Percentiles rank a stretch among this genome's conserved stretches.
Evolutionary conservation across 1,139 yeast genomes (phyloP).

Genomic region (Magnusiomyces suaveolens): DNA sequence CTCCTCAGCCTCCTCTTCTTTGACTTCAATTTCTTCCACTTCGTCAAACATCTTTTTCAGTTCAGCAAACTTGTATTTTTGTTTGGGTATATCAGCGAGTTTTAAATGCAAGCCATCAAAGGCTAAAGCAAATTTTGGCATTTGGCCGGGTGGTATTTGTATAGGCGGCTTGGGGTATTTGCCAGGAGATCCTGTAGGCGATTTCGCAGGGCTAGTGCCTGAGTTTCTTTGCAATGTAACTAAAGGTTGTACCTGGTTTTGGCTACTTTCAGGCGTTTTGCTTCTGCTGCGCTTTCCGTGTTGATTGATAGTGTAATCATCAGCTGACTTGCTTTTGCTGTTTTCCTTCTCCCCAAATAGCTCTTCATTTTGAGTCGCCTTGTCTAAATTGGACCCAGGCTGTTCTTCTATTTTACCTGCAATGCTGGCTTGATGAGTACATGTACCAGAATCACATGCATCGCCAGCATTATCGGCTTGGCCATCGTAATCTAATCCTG

Average conservation of each 20-base stretch:
- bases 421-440: not conserved
- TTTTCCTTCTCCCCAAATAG: too few species aligned
- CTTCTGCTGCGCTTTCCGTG: slow-evolving; percentile 10
- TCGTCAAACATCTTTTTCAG: slow-evolving; percentile 26
- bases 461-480: not conserved
- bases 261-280: slow-evolving; percentile 3
- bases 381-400: not conserved
- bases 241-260: not conserved
- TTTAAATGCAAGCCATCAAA: slow-evolving; percentile 53
- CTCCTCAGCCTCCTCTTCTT: slow-evolving; percentile 3
- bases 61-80: slow-evolving; percentile 26
- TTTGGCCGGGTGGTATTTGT: slow-evolving; percentile 14
- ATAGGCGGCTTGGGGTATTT: not conserved
- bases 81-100: slow-evolving; percentile 34
- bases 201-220: not conserved
- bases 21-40: slow-evolving; percentile 15
- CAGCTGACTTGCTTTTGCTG: not conserved
- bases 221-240: not conserved
- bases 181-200: not conserved
- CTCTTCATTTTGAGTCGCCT: too few species aligned
- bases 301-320: not conserved
- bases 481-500: slow-evolving; percentile 13
- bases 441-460: not conserved
- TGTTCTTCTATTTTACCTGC: not conserved
- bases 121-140: slow-evolving; percentile 36